Evolutionary conservation across 2,329 filamentous ascomycete genomes (phyloP).

Genomic region (Tolypocladium tropicale): DNA sequence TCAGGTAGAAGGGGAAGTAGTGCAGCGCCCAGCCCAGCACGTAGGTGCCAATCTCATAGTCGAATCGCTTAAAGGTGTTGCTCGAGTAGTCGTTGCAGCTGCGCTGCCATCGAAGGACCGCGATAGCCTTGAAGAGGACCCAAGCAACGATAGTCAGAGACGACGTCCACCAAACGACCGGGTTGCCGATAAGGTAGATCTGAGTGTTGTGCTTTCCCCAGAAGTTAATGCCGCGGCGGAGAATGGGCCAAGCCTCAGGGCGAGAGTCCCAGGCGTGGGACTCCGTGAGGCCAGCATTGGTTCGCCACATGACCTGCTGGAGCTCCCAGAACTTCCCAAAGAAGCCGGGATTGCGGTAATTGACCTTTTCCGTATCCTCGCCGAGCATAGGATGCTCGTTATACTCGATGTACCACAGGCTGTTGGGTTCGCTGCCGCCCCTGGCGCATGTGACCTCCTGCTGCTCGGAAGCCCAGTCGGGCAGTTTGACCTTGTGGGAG

Average conservation of each 20-base stretch:
- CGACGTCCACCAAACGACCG: constrained; percentile 87
- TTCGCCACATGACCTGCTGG: constrained; percentile 97
- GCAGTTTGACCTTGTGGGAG: constrained; percentile 98
- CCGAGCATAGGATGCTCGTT: constrained; percentile 76
- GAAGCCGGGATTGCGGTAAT: constrained; percentile 91
- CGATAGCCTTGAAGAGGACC: constrained; percentile 73
- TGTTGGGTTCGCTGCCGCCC: constrained; percentile 87
- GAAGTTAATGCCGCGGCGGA: constrained; percentile 96
- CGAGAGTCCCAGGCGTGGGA: constrained; percentile 98
- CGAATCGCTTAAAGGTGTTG: constrained; percentile 85
- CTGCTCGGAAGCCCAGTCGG: constrained; percentile 95
- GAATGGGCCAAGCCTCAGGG: constrained; percentile 83
- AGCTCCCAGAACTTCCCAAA: constrained; percentile 97
- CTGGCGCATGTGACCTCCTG: constrained; percentile 98
- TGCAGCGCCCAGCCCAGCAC: constrained; percentile 94
- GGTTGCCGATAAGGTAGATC: constrained; percentile 93
- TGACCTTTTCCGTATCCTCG: constrained; percentile 77
- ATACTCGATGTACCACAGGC: constrained; percentile 89
- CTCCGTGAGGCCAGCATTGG: constrained; percentile 90
- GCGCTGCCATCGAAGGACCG: constrained; percentile 88
- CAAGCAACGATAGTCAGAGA: constrained; percentile 71
- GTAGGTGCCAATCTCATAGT: constrained; percentile 87
- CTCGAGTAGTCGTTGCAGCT: constrained; percentile 79
- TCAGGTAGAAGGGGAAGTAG: constrained; percentile 97
- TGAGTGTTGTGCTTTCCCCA: constrained; percentile 93